phyloP scores from a whole-genome alignment of 306 rosid species.

The Pueraria montana region DNA sequence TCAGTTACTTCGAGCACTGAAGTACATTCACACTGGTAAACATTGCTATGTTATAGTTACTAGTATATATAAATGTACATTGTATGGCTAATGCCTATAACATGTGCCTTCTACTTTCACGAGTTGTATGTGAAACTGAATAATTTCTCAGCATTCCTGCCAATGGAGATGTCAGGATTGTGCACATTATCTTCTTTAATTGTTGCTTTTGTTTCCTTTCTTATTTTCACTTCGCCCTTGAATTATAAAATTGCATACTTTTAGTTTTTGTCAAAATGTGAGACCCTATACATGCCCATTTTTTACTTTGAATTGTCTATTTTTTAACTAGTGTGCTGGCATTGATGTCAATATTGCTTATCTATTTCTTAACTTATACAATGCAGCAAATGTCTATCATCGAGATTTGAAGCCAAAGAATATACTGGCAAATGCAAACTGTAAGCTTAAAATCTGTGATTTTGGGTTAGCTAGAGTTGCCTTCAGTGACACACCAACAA shows the following conservation, averaged over 20 bases:
- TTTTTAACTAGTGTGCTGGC: neutral
- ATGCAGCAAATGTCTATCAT: slow-evolving; percentile 96
- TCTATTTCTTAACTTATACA: slow-evolving; percentile 33
- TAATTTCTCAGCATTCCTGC: slow-evolving; percentile 13
- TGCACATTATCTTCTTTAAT: slow-evolving; percentile 11
- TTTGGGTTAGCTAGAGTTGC: slow-evolving; percentile 99
- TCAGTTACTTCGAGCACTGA: slow-evolving; percentile 93
- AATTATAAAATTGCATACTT: neutral
- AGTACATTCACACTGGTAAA: slow-evolving; percentile 93
- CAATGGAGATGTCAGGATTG: slow-evolving; percentile 7
- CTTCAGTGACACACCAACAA: slow-evolving; percentile 90
- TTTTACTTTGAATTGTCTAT: neutral
- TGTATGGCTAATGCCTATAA: slow-evolving; percentile 13
- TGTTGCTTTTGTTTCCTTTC: neutral
- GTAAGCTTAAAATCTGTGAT: slow-evolving; percentile 96
- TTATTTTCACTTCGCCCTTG: neutral
- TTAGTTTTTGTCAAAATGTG: neutral
- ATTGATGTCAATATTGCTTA: slow-evolving; percentile 30
- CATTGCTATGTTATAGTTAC: slow-evolving; percentile 3
- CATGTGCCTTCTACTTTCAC: neutral
- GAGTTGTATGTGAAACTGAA: neutral
- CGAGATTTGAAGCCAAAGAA: slow-evolving; percentile 97
- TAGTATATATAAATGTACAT: slow-evolving; percentile 8
- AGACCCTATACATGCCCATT: neutral
- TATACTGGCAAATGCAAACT: slow-evolving; percentile 96